These are phyloP conservation scores for Pythium pyrilobum DNA, from an alignment of 352 stramenopile species.

Conservation along the genomic window DNA sequence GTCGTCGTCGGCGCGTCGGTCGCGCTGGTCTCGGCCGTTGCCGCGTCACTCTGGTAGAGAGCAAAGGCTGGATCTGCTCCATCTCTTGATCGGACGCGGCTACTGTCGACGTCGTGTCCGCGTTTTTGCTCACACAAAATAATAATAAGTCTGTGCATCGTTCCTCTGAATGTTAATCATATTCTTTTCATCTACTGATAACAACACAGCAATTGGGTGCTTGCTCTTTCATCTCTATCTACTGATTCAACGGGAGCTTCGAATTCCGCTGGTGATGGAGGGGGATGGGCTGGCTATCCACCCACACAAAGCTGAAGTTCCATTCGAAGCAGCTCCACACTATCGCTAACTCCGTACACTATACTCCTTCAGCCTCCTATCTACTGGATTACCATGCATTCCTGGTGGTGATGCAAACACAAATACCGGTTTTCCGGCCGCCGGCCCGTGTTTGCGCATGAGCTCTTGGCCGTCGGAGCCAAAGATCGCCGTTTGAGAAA, in stretches of 20 bases:
- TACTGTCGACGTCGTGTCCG: neutral
- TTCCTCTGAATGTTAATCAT: neutral
- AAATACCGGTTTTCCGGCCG: conserved; percentile 9
- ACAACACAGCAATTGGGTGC: neutral
- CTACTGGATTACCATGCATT: too few species aligned
- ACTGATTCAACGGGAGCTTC: conserved; percentile 1
- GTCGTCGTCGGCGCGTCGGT: conserved; percentile 2
- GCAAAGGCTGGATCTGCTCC: neutral
- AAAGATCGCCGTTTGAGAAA: neutral
- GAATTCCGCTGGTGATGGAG: too few species aligned
- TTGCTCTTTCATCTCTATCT: neutral
- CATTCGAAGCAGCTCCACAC: too few species aligned
- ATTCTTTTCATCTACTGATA: neutral
- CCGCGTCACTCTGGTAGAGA: conserved; percentile 3
- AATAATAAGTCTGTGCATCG: neutral
- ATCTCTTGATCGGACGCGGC: neutral
- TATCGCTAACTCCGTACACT: too few species aligned
- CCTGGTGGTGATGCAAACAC: too few species aligned
- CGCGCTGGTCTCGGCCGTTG: conserved; percentile 4
- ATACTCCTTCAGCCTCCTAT: too few species aligned
- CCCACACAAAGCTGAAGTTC: neutral
- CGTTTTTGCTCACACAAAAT: neutral
- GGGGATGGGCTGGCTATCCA: too few species aligned
- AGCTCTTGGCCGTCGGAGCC: too few species aligned
- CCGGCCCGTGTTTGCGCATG: conserved; percentile 11